Evolutionary conservation across 306 rosid species (phyloP).

Genomic region (Canavalia gladiata): DNA sequence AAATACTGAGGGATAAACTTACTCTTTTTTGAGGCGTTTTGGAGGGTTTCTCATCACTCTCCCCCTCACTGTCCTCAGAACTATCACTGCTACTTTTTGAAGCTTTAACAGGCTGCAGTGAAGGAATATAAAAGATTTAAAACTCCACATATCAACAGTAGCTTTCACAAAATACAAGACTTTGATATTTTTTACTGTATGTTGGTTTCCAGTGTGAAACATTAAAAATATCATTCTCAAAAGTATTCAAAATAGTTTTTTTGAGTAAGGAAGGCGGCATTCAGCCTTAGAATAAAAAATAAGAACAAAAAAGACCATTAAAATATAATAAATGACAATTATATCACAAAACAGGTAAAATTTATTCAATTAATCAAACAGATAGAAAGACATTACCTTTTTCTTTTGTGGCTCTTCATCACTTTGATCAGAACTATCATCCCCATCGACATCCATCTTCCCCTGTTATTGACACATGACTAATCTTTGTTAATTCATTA

Average conservation of each 20-base stretch:
- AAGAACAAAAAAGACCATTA: not conserved
- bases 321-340: not conserved
- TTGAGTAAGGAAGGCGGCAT: no score
- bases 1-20: not conserved
- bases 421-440: slow-evolving; percentile 62
- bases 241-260: not conserved
- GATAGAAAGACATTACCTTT: slow-evolving; percentile 34
- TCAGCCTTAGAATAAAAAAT: not conserved
- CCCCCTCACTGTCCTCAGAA: slow-evolving; percentile 59
- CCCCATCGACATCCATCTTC: slow-evolving; percentile 61
- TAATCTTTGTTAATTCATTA: not conserved
- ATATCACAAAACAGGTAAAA: not conserved
- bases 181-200: no score
- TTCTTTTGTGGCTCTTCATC: slow-evolving; percentile 61
- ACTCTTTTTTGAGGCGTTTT: slow-evolving; percentile 68
- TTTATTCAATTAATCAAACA: not conserved
- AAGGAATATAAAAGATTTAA: not conserved
- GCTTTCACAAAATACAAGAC: not conserved
- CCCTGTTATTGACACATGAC: slow-evolving; percentile 37
- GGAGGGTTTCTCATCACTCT: slow-evolving; percentile 50
- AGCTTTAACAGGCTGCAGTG: slow-evolving; percentile 44
- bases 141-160: not conserved
- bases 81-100: slow-evolving; percentile 41
- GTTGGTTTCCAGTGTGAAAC: not conserved
- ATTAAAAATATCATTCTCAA: slow-evolving; percentile 6